Base-by-base conservation (phyloP, 2,329 filamentous ascomycete species). In the Fusarium sp. region DNA sequence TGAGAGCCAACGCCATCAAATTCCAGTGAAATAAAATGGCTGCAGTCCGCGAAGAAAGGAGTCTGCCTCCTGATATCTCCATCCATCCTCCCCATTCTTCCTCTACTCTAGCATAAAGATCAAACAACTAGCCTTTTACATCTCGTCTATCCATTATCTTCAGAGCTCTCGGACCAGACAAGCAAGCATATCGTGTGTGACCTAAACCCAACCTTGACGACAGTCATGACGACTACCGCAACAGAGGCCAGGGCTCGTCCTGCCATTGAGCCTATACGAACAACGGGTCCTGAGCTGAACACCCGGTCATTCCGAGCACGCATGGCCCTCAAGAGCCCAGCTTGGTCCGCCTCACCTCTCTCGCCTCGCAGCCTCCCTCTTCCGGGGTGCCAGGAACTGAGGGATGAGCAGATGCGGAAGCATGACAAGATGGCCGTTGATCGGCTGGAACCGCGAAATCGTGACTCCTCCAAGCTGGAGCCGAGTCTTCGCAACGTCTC, bases 251-350 rank as follows among this genome's bases (percentile, higher is more conserved):
- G 72, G n/a, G 24, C 63, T 56, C 74, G 75, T 48, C 78, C 76
- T 5, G 37, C 66, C 14, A 77, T 79, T 61, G 67, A 73, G 6
- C 76, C 78, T 5, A 80, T 80, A 24, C 70, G 61, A 29, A 80
- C 77, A 29, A 69, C 70, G 2, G 68, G 68, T 5, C 67, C 72
- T 14, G 70, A 64, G 9, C 66, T 76, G n/a, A 64, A 50, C 33
- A 27, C 59, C n/a, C 70, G 64, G 29, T 64, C 70, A 18, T 50
- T 68, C 10, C 64, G 67, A 61, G 60, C 70, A 22, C 65, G 69
- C 10, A 64, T 69, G 48, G 37, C 68, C 10, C 72, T 74, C 59
- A 77, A 77, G 64, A 78, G 73, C 22, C 75, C 77, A 45, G 67
- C 60, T 39, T 77, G 73, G 77, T 67, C 61, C 13, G 54, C 73